Conservation (phyloP, 169 alveolate species). For the Plasmodium billcollinsi region DNA sequence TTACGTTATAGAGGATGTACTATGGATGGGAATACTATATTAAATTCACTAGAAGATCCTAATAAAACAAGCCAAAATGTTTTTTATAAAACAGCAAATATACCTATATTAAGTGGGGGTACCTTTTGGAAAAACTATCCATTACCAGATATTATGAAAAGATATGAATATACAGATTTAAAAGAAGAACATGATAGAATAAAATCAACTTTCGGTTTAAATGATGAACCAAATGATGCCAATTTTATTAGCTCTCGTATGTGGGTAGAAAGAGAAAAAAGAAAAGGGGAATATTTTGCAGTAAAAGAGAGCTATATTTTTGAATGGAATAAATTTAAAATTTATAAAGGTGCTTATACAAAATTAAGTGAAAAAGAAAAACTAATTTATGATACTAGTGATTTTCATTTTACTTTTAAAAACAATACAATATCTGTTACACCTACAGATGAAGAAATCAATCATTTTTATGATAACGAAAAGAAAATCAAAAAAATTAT, state of each 20-base stretch:
- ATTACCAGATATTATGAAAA: conserved; percentile 56
- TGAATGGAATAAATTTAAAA: conserved; percentile 87
- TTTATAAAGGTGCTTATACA: conserved; percentile 79
- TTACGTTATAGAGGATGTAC: conserved; percentile 89
- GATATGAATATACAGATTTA: conserved; percentile 78
- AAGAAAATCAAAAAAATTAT: conserved; percentile 79
- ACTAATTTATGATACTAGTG: conserved; percentile 80
- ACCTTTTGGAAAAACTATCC: conserved; percentile 84
- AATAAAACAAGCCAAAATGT: conserved; percentile 86
- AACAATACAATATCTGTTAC: conserved; percentile 81
- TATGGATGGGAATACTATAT: conserved; percentile 89
- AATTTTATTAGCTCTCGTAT: conserved; percentile 84
- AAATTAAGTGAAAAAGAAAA: conserved; percentile 82
- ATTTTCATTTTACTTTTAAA: conserved; percentile 85
- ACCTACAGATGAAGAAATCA: conserved; percentile 84
- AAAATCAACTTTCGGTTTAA: conserved; percentile 83
- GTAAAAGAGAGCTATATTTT: conserved; percentile 88
- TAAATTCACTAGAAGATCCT: conserved; percentile 83
- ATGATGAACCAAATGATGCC: conserved; percentile 88
- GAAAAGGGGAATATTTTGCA: conserved; percentile 89
- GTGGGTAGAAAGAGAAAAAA: conserved; percentile 86
- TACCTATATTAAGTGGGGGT: conserved; percentile 92
- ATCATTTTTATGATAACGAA: conserved; percentile 79
- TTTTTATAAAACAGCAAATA: conserved; percentile 81
- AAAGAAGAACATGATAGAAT: conserved; percentile 75